Conservation (phyloP, 345 rosid species). For the Dipteronia dyeriana region DNA sequence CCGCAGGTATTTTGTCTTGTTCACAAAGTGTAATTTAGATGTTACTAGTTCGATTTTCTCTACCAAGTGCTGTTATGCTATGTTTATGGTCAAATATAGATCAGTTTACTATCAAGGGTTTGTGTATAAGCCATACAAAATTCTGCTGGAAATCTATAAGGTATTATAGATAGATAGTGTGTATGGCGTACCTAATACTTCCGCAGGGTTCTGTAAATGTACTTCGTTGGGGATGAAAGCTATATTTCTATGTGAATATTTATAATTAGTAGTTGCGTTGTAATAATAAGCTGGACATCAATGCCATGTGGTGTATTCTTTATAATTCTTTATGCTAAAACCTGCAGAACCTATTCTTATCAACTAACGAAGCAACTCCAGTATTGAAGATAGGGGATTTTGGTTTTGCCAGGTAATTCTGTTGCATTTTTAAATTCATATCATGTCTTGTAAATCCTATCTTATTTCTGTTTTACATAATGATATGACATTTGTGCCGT, state of each 20-base stretch:
- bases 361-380: constrained; percentile 52
- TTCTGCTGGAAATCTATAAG: neutral
- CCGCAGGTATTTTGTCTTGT: constrained; percentile 58
- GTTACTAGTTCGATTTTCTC: constrained; percentile 8
- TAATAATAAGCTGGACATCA: constrained; percentile 15
- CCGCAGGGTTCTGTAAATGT: neutral
- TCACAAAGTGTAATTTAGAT: constrained; percentile 12
- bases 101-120: neutral
- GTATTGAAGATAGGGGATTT: constrained; percentile 82
- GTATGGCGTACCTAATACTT: neutral
- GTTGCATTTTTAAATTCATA: neutral
- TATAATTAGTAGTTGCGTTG: constrained; percentile 3
- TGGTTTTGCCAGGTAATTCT: constrained; percentile 77
- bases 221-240: neutral
- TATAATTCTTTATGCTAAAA: constrained; percentile 21
- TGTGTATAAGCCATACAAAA: neutral
- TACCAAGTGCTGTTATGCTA: neutral
- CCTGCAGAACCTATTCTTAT: constrained; percentile 72
- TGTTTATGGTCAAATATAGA: neutral
- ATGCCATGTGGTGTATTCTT: constrained; percentile 4
- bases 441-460: neutral
- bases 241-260: neutral
- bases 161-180: neutral
- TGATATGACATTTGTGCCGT: neutral
- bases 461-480: neutral